Evolutionary conservation across 2,329 filamentous ascomycete genomes (phyloP).

Genomic region (Apiospora aurea): DNA sequence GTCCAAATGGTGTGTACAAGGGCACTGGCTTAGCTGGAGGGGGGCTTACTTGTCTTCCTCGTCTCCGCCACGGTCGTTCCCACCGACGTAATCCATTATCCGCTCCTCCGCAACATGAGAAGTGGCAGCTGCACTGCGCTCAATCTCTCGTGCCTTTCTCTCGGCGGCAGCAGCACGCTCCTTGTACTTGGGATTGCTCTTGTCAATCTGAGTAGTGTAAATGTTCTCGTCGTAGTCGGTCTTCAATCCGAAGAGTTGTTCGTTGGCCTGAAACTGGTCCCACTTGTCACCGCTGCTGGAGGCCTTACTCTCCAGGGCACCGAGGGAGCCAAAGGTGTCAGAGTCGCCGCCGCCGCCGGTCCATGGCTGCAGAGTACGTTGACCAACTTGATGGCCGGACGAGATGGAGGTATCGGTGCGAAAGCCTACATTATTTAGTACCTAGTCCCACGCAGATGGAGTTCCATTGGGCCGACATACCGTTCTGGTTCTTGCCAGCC

Average conservation of each 20-base stretch:
- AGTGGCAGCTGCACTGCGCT: conserved; percentile 75
- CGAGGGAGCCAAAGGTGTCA: conserved; percentile 61
- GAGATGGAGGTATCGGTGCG: conserved; percentile 91
- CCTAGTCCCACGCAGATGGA: conserved; percentile 40
- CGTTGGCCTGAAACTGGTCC: conserved; percentile 95
- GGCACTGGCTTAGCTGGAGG: background rate
- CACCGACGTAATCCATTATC: conserved; percentile 70
- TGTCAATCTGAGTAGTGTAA: conserved; percentile 92
- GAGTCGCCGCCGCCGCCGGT: conserved; percentile 74
- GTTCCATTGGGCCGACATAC: conserved; percentile 46
- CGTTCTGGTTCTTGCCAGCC: conserved; percentile 42
- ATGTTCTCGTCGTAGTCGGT: conserved; percentile 93
- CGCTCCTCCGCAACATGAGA: conserved; percentile 91
- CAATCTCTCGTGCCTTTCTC: conserved; percentile 87
- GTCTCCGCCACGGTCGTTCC: conserved; percentile 73
- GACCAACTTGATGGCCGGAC: conserved; percentile 70
- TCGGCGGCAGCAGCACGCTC: conserved; percentile 81
- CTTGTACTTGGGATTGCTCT: conserved; percentile 80
- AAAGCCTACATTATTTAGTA: conserved; percentile 58
- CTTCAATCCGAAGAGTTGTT: conserved; percentile 83
- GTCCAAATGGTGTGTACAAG: conserved; percentile 19
- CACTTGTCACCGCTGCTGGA: conserved; percentile 61
- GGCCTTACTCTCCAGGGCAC: conserved; percentile 56
- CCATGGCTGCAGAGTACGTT: conserved; percentile 84
- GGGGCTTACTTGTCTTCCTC: conserved; percentile 86